Conservation (phyloP, 768 basidiomycete species). For the Amanita exitialis region DNA sequence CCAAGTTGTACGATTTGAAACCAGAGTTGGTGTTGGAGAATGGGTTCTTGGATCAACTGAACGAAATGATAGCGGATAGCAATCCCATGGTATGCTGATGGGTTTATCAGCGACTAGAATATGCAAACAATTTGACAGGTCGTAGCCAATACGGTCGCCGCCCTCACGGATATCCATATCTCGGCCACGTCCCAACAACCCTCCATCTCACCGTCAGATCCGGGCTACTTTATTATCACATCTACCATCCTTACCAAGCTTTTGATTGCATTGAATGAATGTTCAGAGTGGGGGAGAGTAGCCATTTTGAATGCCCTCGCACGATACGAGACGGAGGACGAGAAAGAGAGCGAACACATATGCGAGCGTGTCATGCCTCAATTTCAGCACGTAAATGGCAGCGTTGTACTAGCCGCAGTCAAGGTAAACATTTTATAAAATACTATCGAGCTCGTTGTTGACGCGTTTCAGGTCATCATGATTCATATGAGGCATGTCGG, state of each 20-base stretch:
- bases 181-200: slow-evolving; percentile 46
- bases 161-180: slow-evolving; percentile 84
- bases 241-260: slow-evolving; percentile 76
- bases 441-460: background rate
- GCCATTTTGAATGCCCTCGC: slow-evolving; percentile 83
- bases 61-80: slow-evolving; percentile 90
- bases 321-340: slow-evolving; percentile 75
- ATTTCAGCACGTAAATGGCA: slow-evolving; percentile 95
- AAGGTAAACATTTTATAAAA: slow-evolving; percentile 42
- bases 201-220: slow-evolving; percentile 45
- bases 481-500: slow-evolving; percentile 84
- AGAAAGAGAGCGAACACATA: slow-evolving; percentile 96
- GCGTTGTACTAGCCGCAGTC: slow-evolving; percentile 93
- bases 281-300: slow-evolving; percentile 98
- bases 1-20: slow-evolving; percentile 95
- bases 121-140: slow-evolving; percentile 43
- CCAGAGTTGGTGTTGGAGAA: slow-evolving; percentile 92
- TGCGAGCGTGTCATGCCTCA: slow-evolving; percentile 98
- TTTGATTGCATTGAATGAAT: slow-evolving; percentile 92
- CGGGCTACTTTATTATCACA: slow-evolving; percentile 78
- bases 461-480: slow-evolving; percentile 75
- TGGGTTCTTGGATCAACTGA: slow-evolving; percentile 81
- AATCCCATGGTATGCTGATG: slow-evolving; percentile 81
- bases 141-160: slow-evolving; percentile 92
- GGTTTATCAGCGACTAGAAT: background rate